These are phyloP conservation scores for Rosa lucieae DNA, from an alignment of 306 rosid species.

Conservation along the genomic window DNA sequence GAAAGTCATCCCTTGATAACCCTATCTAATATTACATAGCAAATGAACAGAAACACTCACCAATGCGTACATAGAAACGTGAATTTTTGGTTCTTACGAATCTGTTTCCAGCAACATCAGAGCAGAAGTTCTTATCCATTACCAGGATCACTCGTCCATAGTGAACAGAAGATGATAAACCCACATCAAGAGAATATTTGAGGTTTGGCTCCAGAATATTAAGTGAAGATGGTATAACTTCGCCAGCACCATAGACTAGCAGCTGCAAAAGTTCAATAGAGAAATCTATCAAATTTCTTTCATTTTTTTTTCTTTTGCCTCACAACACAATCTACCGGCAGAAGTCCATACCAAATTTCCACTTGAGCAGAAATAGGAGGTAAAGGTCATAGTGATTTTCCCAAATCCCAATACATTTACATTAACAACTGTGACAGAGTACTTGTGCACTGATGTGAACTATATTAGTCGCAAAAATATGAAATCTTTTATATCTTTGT, in stretches of 20 bases:
- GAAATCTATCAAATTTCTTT: conserved; percentile 20
- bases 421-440: not conserved
- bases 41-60: conserved; percentile 48
- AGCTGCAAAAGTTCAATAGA: conserved; percentile 46
- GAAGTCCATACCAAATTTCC: not conserved
- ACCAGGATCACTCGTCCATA: conserved; percentile 70
- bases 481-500: not conserved
- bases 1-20: not conserved
- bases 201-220: conserved; percentile 61
- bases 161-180: conserved; percentile 52
- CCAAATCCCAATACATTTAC: not conserved
- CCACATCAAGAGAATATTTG: conserved; percentile 59
- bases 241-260: conserved; percentile 88
- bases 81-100: conserved; percentile 69
- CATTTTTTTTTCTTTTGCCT: not conserved
- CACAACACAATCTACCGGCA: conserved; percentile 7
- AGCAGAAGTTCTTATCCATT: conserved; percentile 80
- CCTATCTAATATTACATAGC: not conserved
- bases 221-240: conserved; percentile 78
- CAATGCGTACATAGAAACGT: conserved; percentile 61
- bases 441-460: not conserved
- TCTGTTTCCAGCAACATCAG: conserved; percentile 78
- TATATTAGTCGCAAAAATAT: not conserved
- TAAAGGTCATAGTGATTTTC: not conserved
- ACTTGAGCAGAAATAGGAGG: not conserved